A percentile compares a stretch with the other conserved stretches of the same genome.
Conservation (phyloP, 495 filamentous ascomycete species). For the Neurospora sublineolata region DNA sequence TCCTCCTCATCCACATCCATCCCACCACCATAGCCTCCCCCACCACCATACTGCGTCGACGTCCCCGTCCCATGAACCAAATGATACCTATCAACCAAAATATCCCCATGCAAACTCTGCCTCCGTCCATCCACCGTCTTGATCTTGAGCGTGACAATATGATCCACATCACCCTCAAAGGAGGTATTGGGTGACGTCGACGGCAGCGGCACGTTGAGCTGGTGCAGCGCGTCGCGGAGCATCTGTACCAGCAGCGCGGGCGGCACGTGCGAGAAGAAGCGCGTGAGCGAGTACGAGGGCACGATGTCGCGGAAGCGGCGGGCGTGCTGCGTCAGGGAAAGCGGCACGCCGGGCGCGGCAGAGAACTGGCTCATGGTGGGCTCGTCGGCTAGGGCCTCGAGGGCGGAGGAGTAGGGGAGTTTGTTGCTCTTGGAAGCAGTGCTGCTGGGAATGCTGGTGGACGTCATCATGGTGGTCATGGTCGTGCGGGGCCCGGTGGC, state of each 20-base stretch:
- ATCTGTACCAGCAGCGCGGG: conserved; percentile 67
- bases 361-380: conserved; percentile 90
- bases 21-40: background rate
- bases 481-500: background rate
- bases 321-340: conserved; percentile 76
- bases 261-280: conserved; percentile 80
- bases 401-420: conserved; percentile 21
- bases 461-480: conserved; percentile 6
- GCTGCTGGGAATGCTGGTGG: background rate
- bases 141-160: conserved; percentile 55
- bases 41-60: background rate
- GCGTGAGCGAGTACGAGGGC: conserved; percentile 69
- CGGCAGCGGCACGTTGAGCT: conserved; percentile 67
- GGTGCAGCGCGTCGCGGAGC: conserved; percentile 68
- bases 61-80: conserved; percentile 13
- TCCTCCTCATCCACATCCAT: conserved; percentile 23
- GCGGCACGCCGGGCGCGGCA: conserved; percentile 61
- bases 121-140: conserved; percentile 66
- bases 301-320: conserved; percentile 77
- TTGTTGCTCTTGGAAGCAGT: conserved; percentile 5
- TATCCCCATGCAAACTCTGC: conserved; percentile 73
- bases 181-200: conserved; percentile 15
- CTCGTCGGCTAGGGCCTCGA: conserved; percentile 67
- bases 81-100: conserved; percentile 61
- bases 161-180: conserved; percentile 21